A percentile compares a stretch with the other conserved stretches of the same genome.
phyloP scores from a whole-genome alignment of 768 basidiomycete genomes.

The Pulveroboletus ravenelii region DNA sequence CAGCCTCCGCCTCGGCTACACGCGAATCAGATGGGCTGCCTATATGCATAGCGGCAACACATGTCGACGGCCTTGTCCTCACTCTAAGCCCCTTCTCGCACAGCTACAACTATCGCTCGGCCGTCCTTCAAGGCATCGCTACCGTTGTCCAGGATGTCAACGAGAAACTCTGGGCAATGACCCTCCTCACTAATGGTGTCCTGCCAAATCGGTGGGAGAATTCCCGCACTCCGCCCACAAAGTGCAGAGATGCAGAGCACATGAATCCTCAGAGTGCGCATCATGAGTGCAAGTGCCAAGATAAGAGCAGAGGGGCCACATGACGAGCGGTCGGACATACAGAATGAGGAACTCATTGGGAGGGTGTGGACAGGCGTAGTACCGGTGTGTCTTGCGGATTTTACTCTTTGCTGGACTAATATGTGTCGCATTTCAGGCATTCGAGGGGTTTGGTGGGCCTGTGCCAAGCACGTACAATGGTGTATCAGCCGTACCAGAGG shows the following conservation, averaged over 20 bases:
- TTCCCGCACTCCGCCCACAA: constrained; percentile 18
- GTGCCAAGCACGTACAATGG: constrained; percentile 19
- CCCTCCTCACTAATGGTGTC: constrained; percentile 20
- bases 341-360: constrained; percentile 11
- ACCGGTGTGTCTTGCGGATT: constrained; percentile 10
- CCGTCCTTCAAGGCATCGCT: constrained; percentile 19
- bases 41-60: constrained; percentile 23
- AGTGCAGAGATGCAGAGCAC: constrained; percentile 22
- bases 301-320: constrained; percentile 21
- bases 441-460: constrained; percentile 24
- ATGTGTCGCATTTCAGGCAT: constrained; percentile 9
- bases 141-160: constrained; percentile 12
- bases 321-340: constrained; percentile 16
- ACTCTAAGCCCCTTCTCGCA: constrained; percentile 23
- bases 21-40: constrained; percentile 7
- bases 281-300: constrained; percentile 22
- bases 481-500: constrained; percentile 12
- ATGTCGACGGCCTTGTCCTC: constrained; percentile 23
- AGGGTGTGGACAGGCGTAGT: constrained; percentile 25
- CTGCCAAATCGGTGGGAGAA: constrained; percentile 22
- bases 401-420: neutral
- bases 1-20: neutral
- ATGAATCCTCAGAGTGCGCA: constrained; percentile 18
- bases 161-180: constrained; percentile 25
- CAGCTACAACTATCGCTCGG: constrained; percentile 27